A percentile compares a stretch with the other conserved stretches of the same genome.
Evolutionary conservation across 306 rosid genomes (phyloP).

Genomic region (Vigna reflexopilosa): DNA sequence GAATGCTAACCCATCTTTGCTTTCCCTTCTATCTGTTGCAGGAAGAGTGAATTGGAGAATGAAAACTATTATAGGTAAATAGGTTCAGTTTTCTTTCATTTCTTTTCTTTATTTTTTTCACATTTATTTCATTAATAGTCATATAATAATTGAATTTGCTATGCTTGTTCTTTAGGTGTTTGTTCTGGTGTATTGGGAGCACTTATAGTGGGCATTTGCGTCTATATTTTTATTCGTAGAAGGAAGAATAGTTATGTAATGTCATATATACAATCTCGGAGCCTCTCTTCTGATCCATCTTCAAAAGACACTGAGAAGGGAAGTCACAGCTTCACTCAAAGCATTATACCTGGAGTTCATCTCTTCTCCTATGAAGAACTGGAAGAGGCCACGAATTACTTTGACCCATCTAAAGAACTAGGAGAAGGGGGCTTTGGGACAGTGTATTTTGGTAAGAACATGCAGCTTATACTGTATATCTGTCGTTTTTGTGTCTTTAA

Average conservation of each 20-base stretch:
- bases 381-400: slow-evolving; percentile 69
- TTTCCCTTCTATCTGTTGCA: too few relatives aligned
- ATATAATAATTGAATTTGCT: not conserved
- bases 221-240: slow-evolving; percentile 31
- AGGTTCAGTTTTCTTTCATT: too few relatives aligned
- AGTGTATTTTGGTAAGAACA: slow-evolving; percentile 71
- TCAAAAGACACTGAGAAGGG: slow-evolving; percentile 59
- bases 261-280: slow-evolving; percentile 45
- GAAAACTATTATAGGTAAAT: too few relatives aligned
- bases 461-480: not conserved
- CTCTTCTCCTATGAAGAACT: slow-evolving; percentile 71
- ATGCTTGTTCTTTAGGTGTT: slow-evolving; percentile 40
- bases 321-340: slow-evolving; percentile 51
- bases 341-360: slow-evolving; percentile 55
- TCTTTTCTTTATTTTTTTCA: too few relatives aligned
- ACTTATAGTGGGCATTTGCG: not conserved
- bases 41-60: too few relatives aligned
- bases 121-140: too few relatives aligned
- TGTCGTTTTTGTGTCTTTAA: not conserved
- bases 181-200: not conserved
- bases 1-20: too few relatives aligned
- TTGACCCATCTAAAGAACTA: slow-evolving; percentile 66
- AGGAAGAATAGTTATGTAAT: slow-evolving; percentile 40
- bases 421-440: slow-evolving; percentile 95
- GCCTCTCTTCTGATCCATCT: slow-evolving; percentile 53